Conservation (phyloP, 441 rosid genomes). For the Biscutella auriculata region DNA sequence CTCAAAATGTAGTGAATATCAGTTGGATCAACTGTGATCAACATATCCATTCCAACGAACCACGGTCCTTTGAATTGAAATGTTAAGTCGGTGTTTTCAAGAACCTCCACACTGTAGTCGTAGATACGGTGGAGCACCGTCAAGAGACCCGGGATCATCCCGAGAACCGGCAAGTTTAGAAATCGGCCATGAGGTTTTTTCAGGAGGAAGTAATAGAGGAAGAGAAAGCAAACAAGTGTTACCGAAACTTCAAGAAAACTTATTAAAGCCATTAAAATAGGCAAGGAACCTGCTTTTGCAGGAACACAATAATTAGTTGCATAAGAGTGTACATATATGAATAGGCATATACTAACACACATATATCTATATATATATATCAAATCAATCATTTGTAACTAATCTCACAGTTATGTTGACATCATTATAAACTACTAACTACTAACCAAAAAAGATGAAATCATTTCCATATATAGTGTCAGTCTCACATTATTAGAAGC, state of each 20-base stretch:
- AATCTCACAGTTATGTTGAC: no score
- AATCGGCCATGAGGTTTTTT: constrained; percentile 14
- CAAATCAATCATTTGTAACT: no score
- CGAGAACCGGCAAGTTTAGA: constrained; percentile 25
- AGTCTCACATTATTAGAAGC: no score
- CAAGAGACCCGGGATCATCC: constrained; percentile 27
- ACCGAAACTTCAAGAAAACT: constrained; percentile 2
- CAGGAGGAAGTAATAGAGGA: background rate
- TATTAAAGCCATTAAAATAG: constrained; percentile 11
- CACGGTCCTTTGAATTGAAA: constrained; percentile 23
- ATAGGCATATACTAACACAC: no score
- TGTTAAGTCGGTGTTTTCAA: background rate
- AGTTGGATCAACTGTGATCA: constrained; percentile 25
- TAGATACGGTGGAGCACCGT: constrained; percentile 15
- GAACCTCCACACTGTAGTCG: constrained; percentile 12
- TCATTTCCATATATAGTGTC: no score
- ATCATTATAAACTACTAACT: no score
- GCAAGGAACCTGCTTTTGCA: no score
- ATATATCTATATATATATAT: no score
- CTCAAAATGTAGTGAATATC: constrained; percentile 27
- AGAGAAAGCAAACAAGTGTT: constrained; percentile 2
- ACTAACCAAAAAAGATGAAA: no score
- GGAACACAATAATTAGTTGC: no score
- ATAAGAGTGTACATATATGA: no score
- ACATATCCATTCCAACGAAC: constrained; percentile 12